Evolutionary conservation across 2,329 filamentous ascomycete genomes (phyloP).

Genomic region (Trichoderma sp.): DNA sequence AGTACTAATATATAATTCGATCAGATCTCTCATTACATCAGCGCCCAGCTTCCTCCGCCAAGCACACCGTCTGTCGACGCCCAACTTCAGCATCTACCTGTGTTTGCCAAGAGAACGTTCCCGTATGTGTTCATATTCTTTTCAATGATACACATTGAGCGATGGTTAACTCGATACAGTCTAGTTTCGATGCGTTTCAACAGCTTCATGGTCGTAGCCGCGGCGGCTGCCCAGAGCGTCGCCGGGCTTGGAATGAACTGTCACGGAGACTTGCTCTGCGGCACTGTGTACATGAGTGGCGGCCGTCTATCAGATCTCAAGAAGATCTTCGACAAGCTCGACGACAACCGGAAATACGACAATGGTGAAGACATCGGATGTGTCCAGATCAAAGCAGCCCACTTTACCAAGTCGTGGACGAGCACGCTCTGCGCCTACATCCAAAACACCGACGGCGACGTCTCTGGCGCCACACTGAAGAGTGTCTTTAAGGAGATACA

Average conservation of each 20-base stretch:
- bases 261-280: neutral
- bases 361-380: constrained; percentile 3
- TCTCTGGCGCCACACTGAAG: neutral
- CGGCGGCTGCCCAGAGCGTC: neutral
- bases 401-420: neutral
- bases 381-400: neutral
- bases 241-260: constrained; percentile 14
- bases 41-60: neutral
- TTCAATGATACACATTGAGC: neutral
- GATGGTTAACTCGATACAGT: neutral
- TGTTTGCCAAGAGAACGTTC: neutral
- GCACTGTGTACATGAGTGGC: neutral
- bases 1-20: neutral
- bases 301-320: neutral
- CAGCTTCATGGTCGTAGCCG: neutral
- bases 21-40: constrained; percentile 1
- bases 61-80: neutral
- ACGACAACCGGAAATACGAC: neutral
- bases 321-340: constrained; percentile 2
- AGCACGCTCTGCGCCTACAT: constrained; percentile 9
- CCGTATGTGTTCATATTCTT: neutral
- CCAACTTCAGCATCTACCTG: neutral
- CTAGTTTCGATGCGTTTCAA: neutral
- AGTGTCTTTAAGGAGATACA: neutral
- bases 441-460: neutral